Conservation (phyloP, 306 rosid species). For the Cicer chorassanicum region DNA sequence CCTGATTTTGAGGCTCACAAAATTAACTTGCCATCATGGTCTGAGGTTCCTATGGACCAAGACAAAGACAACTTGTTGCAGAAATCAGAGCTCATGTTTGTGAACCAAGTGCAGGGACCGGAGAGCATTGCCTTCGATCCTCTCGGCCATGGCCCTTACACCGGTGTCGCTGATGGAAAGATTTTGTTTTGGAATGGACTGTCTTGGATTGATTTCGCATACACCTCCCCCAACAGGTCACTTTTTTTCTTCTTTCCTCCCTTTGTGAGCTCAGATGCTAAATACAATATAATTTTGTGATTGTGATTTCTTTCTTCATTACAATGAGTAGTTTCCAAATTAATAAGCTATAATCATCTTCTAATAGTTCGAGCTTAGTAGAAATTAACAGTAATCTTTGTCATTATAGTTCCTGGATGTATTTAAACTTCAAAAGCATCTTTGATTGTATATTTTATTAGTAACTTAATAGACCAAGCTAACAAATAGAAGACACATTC, state of each 20-base stretch:
- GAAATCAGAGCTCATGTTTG: constrained; percentile 72
- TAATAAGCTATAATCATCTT: constrained; percentile 1
- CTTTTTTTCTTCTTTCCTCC: constrained; percentile 18
- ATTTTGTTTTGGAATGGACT: constrained; percentile 78
- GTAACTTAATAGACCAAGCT: no score
- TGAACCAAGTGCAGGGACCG: constrained; percentile 83
- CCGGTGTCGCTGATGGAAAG: constrained; percentile 93
- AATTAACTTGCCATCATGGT: constrained; percentile 61
- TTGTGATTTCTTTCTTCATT: not conserved
- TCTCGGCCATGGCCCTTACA: constrained; percentile 89
- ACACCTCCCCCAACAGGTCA: constrained; percentile 78
- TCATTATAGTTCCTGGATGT: no score
- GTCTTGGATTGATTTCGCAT: constrained; percentile 79
- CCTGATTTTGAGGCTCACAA: constrained; percentile 59
- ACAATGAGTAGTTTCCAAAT: not conserved
- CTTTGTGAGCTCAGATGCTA: not conserved
- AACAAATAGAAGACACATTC: no score
- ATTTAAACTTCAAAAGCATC: no score
- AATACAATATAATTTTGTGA: not conserved
- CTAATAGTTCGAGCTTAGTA: constrained; percentile 1
- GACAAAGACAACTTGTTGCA: constrained; percentile 71
- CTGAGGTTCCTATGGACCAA: constrained; percentile 57
- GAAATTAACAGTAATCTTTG: no score
- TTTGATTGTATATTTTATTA: no score
- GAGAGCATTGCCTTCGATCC: constrained; percentile 83